Conservation (phyloP, 495 filamentous ascomycete species). For the Hypoxylon fragiforme region DNA sequence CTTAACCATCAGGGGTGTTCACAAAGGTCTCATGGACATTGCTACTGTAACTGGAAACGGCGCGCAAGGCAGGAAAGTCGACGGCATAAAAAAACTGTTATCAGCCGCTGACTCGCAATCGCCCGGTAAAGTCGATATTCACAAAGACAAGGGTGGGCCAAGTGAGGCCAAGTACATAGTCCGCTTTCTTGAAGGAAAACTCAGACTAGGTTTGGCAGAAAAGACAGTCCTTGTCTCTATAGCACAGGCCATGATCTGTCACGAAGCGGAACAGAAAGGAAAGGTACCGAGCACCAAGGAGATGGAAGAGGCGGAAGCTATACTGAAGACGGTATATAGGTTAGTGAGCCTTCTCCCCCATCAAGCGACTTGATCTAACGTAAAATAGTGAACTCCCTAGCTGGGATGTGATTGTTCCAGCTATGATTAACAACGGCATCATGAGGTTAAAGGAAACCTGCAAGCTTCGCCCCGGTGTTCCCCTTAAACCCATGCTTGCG, state of each 20-base stretch:
- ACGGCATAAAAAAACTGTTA: conserved; percentile 90
- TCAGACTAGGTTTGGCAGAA: conserved; percentile 88
- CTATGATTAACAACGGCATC: conserved; percentile 84
- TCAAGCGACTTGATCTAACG: conserved; percentile 19
- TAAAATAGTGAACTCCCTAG: conserved; percentile 76
- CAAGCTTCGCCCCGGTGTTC: conserved; percentile 91
- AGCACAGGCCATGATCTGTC: conserved; percentile 81
- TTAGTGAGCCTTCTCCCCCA: conserved; percentile 38
- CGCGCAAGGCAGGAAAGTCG: conserved; percentile 86
- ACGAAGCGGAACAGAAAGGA: conserved; percentile 70
- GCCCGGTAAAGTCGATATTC: conserved; percentile 82
- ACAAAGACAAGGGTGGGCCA: conserved; percentile 87
- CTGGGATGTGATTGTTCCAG: conserved; percentile 93
- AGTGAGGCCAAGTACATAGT: conserved; percentile 95
- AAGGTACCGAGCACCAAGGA: conserved; percentile 72
- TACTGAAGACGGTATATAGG: conserved; percentile 90
- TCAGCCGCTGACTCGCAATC: conserved; percentile 77
- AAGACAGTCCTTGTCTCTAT: conserved; percentile 87
- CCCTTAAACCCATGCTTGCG: conserved; percentile 97
- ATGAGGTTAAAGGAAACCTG: conserved; percentile 78
- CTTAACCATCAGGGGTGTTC: conserved; percentile 82
- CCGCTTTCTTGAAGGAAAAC: conserved; percentile 89
- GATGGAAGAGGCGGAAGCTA: conserved; percentile 77
- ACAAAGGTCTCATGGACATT: conserved; percentile 84
- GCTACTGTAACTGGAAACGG: conserved; percentile 86